These are phyloP conservation scores for Aegle marmelos DNA, from an alignment of 345 rosid genomes.

Conservation along the genomic window DNA sequence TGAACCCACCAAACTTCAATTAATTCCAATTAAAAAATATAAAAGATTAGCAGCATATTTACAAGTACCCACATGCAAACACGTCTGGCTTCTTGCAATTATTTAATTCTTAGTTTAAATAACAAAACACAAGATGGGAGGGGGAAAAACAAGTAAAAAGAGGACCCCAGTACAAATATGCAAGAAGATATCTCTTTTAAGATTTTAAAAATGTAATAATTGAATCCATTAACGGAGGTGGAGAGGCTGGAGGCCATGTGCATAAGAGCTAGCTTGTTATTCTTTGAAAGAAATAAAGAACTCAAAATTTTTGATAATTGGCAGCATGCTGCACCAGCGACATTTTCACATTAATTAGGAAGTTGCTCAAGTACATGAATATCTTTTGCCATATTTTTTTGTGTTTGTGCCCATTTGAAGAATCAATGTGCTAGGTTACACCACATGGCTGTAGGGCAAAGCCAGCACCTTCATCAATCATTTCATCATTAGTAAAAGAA, in stretches of 20 bases:
- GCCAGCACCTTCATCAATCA: constrained; percentile 23
- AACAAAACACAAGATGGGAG: background rate
- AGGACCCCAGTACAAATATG: background rate
- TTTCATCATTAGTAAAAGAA: constrained; percentile 13
- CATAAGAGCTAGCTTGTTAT: constrained; percentile 16
- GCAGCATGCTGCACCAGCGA: background rate
- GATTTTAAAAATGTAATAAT: constrained; percentile 30
- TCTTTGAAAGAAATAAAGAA: background rate
- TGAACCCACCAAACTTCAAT: constrained; percentile 22
- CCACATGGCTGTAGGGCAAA: constrained; percentile 40
- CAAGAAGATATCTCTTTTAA: background rate
- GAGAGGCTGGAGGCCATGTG: constrained; percentile 55
- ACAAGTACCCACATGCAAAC: constrained; percentile 32
- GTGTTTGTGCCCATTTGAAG: constrained; percentile 1
- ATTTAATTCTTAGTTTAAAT: constrained; percentile 10
- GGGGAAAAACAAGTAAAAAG: background rate
- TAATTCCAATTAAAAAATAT: background rate
- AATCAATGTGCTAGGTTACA: constrained; percentile 21
- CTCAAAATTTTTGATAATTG: background rate
- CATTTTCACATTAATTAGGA: constrained; percentile 13
- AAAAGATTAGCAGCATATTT: constrained; percentile 4
- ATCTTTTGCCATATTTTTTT: constrained; percentile 13
- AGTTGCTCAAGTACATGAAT: background rate
- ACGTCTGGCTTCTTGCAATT: constrained; percentile 29
- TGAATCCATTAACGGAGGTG: constrained; percentile 27